Evolutionary conservation across 208 protist genomes (phyloP).

Genomic region (Willaertia magna): DNA sequence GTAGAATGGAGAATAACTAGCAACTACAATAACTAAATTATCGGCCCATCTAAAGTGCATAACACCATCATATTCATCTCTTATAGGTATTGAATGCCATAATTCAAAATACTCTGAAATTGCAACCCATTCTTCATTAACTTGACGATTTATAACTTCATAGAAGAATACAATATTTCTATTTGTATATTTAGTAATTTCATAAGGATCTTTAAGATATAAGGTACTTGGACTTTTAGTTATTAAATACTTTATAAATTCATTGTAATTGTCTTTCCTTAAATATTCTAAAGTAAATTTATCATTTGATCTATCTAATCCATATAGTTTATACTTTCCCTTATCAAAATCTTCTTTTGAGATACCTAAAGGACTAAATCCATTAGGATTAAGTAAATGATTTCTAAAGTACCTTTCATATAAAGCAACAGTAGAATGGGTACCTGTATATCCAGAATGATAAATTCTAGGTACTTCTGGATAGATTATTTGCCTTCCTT

Average conservation of each 20-base stretch:
- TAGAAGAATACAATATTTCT: neutral
- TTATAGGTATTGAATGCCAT: slow-evolving; percentile 5
- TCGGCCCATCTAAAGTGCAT: neutral
- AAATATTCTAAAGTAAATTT: neutral
- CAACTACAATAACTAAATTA: neutral
- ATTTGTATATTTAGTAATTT: neutral
- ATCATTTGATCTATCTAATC: neutral
- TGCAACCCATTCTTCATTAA: neutral
- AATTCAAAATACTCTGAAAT: slow-evolving; percentile 8
- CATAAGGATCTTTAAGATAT: neutral
- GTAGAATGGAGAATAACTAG: neutral
- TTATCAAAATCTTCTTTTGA: neutral
- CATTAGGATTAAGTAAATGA: neutral
- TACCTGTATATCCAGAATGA: slow-evolving; percentile 11
- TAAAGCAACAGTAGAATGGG: slow-evolving; percentile 12
- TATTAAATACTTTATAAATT: neutral
- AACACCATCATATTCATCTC: neutral
- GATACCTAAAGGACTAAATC: neutral
- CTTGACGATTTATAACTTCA: neutral
- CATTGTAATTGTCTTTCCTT: neutral
- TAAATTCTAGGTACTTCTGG: slow-evolving; percentile 12
- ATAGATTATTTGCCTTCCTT: slow-evolving; percentile 11
- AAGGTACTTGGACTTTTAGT: neutral
- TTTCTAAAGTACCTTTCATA: slow-evolving; percentile 16
- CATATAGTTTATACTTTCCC: neutral